These are phyloP conservation scores for Neotropicomus parvogracilis DNA, from an alignment of 1,284 basidiomycete species.

Conservation along the genomic window DNA sequence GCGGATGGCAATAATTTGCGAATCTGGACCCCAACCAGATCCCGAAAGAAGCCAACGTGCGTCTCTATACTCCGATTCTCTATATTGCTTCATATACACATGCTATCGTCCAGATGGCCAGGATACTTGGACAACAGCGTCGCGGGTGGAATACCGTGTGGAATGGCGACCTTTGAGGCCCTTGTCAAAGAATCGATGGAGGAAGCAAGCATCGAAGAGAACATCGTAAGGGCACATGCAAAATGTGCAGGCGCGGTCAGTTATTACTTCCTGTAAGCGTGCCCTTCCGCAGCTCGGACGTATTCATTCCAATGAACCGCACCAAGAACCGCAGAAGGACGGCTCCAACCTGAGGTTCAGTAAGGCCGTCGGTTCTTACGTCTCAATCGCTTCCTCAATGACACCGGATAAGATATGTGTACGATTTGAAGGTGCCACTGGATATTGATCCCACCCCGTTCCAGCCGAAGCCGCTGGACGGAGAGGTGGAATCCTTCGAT, in stretches of 20 bases:
- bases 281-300: neutral
- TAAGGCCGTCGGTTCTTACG: constrained; percentile 36
- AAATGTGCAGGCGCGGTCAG: constrained; percentile 61
- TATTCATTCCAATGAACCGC: constrained; percentile 6
- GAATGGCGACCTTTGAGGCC: constrained; percentile 70
- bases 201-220: constrained; percentile 77
- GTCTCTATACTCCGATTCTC: constrained; percentile 27
- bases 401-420: constrained; percentile 58
- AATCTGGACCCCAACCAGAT: constrained; percentile 87
- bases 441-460: constrained; percentile 46
- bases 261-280: constrained; percentile 62
- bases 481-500: constrained; percentile 91
- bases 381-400: neutral
- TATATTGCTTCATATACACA: constrained; percentile 4
- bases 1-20: constrained; percentile 47
- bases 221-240: constrained; percentile 56
- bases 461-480: constrained; percentile 76
- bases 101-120: constrained; percentile 55
- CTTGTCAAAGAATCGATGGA: constrained; percentile 92
- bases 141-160: constrained; percentile 75
- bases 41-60: constrained; percentile 84
- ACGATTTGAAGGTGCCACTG: constrained; percentile 71
- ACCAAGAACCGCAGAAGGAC: constrained; percentile 61
- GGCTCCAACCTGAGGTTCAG: constrained; percentile 86
- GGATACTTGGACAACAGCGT: constrained; percentile 77